Conservation (phyloP, 164 flowering plant species). For the Aristolochia contorta region DNA sequence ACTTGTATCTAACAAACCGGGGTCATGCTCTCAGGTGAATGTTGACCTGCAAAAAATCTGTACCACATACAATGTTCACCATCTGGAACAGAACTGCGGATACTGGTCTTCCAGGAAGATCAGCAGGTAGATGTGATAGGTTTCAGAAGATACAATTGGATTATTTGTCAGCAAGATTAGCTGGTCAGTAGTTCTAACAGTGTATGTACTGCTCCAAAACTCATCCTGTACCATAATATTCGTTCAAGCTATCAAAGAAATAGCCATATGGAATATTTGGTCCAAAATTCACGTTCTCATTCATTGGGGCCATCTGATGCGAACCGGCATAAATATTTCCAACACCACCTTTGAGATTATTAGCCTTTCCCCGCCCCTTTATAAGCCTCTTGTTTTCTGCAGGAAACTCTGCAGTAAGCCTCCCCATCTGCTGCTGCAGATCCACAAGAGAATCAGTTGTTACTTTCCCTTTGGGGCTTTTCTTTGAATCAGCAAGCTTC, state of each 20-base stretch:
- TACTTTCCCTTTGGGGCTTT: constrained; percentile 61
- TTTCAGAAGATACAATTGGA: no score
- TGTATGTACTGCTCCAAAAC: no score
- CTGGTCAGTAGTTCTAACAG: no score
- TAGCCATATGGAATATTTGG: constrained; percentile 30
- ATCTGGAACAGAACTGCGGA: no score
- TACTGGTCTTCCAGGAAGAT: no score
- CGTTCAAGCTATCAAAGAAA: constrained; percentile 39
- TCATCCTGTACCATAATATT: constrained; percentile 33
- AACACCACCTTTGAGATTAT: constrained; percentile 24
- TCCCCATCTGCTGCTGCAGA: constrained; percentile 92
- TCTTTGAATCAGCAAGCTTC: constrained; percentile 82
- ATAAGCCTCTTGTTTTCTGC: constrained; percentile 49
- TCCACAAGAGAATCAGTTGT: constrained; percentile 69
- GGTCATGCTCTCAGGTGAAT: no score
- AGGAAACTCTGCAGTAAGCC: constrained; percentile 75
- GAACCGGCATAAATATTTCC: constrained; percentile 15
- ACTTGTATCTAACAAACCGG: no score
- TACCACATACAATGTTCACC: no score
- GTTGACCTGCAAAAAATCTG: no score
- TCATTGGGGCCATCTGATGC: constrained; percentile 26
- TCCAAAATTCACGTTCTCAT: constrained; percentile 37
- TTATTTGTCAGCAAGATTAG: no score
- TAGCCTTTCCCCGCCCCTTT: constrained; percentile 42
- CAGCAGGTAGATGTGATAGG: no score